phyloP scores from a whole-genome alignment of 2,329 filamentous ascomycete species.

The Leptosphaerulina australis region DNA sequence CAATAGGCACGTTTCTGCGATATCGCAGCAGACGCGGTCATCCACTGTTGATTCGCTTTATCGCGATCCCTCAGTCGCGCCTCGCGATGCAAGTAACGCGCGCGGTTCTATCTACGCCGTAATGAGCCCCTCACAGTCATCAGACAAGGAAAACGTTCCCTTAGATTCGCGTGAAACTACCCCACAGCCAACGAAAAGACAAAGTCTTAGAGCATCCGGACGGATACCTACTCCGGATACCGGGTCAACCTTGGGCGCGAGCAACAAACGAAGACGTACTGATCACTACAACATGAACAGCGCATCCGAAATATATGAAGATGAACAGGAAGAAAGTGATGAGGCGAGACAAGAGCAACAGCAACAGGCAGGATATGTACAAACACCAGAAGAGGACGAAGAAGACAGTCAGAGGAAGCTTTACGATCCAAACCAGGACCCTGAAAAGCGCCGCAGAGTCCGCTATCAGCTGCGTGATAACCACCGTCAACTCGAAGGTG shows the following conservation, averaged over 20 bases:
- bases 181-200: slow-evolving; percentile 51
- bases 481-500: slow-evolving; percentile 65
- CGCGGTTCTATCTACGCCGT: slow-evolving; percentile 42
- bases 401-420: slow-evolving; percentile 48
- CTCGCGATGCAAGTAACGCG: slow-evolving; percentile 21
- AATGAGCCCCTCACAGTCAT: slow-evolving; percentile 39
- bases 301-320: slow-evolving; percentile 26
- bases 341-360: slow-evolving; percentile 21
- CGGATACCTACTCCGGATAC: slow-evolving; percentile 50
- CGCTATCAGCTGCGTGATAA: slow-evolving; percentile 74
- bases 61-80: slow-evolving; percentile 44
- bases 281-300: slow-evolving; percentile 38
- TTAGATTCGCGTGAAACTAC: slow-evolving; percentile 38
- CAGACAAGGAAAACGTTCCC: slow-evolving; percentile 55
- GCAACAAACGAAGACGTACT: slow-evolving; percentile 55
- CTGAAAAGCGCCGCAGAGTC: slow-evolving; percentile 72
- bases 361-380: slow-evolving; percentile 14
- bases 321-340: slow-evolving; percentile 27
- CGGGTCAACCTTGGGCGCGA: slow-evolving; percentile 34
- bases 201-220: slow-evolving; percentile 44
- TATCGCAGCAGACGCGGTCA: slow-evolving; percentile 35
- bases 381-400: too few relatives aligned
- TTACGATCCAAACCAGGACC: slow-evolving; percentile 84
- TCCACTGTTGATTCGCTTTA: slow-evolving; percentile 46
- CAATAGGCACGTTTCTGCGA: slow-evolving; percentile 42